Conservation (phyloP, 2,329 filamentous ascomycete species). For the Chaetomium olivaceum region DNA sequence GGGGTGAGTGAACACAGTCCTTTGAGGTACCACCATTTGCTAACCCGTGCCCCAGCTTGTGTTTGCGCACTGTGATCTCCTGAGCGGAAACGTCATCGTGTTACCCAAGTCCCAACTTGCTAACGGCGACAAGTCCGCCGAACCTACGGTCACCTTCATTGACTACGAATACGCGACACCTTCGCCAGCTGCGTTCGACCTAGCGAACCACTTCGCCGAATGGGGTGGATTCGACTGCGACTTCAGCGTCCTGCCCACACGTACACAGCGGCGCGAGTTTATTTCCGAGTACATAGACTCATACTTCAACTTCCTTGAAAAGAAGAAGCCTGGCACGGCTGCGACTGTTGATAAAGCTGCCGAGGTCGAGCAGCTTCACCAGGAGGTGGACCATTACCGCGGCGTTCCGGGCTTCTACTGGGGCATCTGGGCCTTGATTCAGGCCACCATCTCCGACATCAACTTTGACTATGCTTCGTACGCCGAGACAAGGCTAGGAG, state of each 20-base stretch:
- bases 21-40: background rate
- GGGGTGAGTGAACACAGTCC: slow-evolving; percentile 61
- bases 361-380: slow-evolving; percentile 68
- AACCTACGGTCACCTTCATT: slow-evolving; percentile 74
- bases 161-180: slow-evolving; percentile 98
- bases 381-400: slow-evolving; percentile 83
- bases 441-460: slow-evolving; percentile 90
- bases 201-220: slow-evolving; percentile 97
- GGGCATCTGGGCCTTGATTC: slow-evolving; percentile 96
- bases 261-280: slow-evolving; percentile 74
- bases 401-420: slow-evolving; percentile 87
- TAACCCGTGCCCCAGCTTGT: slow-evolving; percentile 55
- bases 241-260: slow-evolving; percentile 77
- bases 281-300: slow-evolving; percentile 77
- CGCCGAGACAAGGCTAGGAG: slow-evolving; percentile 79
- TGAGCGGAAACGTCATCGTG: slow-evolving; percentile 96
- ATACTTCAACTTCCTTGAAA: slow-evolving; percentile 61
- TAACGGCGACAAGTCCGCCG: slow-evolving; percentile 39
- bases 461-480: slow-evolving; percentile 96
- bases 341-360: slow-evolving; percentile 52
- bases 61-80: slow-evolving; percentile 91
- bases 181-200: slow-evolving; percentile 91
- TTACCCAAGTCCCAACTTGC: slow-evolving; percentile 48
- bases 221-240: slow-evolving; percentile 98
- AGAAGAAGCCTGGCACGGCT: slow-evolving; percentile 37